Conservation (phyloP, 2,329 filamentous ascomycete genomes). For the Dryadomyces quercus-mongolicae region DNA sequence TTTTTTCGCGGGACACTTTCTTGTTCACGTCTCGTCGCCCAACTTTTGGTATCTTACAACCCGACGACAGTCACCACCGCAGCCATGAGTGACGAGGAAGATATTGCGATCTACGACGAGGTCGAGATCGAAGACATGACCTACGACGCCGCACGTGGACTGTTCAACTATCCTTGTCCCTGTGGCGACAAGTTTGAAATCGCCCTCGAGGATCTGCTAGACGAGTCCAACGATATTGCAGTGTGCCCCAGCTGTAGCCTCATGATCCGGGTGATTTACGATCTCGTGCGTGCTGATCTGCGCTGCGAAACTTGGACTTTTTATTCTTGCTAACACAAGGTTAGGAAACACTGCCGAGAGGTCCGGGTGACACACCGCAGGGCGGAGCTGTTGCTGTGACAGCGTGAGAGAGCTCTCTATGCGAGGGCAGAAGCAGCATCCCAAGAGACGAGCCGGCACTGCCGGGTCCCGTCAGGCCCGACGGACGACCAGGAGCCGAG, state of each 20-base stretch:
- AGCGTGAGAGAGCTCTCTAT: neutral
- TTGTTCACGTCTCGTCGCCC: no score
- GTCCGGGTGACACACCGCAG: neutral
- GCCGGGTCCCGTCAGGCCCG: neutral
- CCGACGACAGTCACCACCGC: neutral
- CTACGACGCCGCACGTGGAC: constrained; percentile 66
- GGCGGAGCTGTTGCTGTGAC: constrained; percentile 3
- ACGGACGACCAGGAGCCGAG: no score
- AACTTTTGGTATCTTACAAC: no score
- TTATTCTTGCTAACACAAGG: no score
- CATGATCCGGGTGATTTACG: constrained; percentile 93
- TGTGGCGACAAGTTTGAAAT: constrained; percentile 97
- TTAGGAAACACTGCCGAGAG: constrained; percentile 6
- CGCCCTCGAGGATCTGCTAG: constrained; percentile 67
- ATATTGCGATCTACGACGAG: constrained; percentile 79
- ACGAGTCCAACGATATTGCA: constrained; percentile 79
- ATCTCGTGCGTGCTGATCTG: constrained; percentile 52
- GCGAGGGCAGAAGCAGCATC: neutral
- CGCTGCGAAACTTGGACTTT: no score
- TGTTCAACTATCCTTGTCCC: constrained; percentile 94
- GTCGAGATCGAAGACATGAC: constrained; percentile 99
- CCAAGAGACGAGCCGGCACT: neutral
- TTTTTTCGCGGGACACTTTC: neutral
- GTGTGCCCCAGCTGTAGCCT: constrained; percentile 95
- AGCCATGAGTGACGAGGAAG: constrained; percentile 50